Percentiles rank a stretch among this genome's conserved stretches.
Conservation (phyloP, 2,329 filamentous ascomycete species). For the Ambrosiella cleistominuta region DNA sequence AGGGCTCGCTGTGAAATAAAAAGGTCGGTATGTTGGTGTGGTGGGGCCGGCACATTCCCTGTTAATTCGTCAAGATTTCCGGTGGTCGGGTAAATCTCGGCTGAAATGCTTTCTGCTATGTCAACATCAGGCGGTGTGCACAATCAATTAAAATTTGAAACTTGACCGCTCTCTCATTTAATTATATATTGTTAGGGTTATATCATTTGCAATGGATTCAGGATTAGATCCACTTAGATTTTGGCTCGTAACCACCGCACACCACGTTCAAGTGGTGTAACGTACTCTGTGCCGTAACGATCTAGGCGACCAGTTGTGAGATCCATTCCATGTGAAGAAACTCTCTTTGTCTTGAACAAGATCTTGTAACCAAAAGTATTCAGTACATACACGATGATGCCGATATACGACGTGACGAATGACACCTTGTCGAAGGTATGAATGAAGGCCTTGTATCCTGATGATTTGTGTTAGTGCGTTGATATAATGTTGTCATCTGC, state of each 20-base stretch:
- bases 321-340: conserved; percentile 1
- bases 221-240: neutral
- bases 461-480: neutral
- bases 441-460: conserved; percentile 4
- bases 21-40: neutral
- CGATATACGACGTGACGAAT: conserved; percentile 4
- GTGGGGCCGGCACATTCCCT: neutral
- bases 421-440: conserved; percentile 1
- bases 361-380: conserved; percentile 3
- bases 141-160: neutral
- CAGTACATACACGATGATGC: conserved; percentile 2
- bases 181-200: neutral
- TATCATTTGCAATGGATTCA: neutral
- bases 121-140: neutral
- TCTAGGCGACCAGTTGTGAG: conserved; percentile 1
- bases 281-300: conserved; percentile 1
- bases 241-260: neutral
- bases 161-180: neutral
- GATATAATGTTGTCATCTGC: neutral
- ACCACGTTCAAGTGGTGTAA: neutral
- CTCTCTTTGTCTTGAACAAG: neutral
- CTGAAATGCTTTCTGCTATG: neutral
- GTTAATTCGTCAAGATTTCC: neutral
- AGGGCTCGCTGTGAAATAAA: neutral
- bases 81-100: neutral